Conservation (phyloP, 345 rosid species). For the Turnera subulata region DNA sequence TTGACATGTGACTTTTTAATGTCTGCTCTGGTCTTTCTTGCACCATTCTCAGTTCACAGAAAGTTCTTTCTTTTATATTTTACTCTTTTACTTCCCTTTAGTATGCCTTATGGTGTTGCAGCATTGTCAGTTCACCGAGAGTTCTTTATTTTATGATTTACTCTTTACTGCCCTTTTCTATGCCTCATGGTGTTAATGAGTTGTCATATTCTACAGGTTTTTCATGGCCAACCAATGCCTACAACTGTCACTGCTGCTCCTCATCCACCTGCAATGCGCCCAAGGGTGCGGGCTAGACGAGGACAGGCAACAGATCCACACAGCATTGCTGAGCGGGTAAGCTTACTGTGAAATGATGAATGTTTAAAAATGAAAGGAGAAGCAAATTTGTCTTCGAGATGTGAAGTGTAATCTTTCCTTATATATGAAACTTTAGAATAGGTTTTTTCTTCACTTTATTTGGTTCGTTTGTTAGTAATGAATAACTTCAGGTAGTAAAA, state of each 20-base stretch:
- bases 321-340: conserved; percentile 98
- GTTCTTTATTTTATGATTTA: too few species aligned
- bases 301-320: conserved; percentile 99
- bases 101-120: background rate
- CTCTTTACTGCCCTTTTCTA: background rate
- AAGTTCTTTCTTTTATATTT: background rate
- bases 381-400: too few species aligned
- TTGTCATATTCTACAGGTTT: conserved; percentile 48
- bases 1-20: background rate
- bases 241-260: conserved; percentile 66
- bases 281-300: conserved; percentile 95
- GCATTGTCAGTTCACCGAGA: background rate
- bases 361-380: too few species aligned
- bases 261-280: conserved; percentile 92
- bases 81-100: background rate
- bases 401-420: too few species aligned
- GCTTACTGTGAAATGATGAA: background rate
- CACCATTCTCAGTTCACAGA: background rate
- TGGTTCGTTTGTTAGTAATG: too few species aligned
- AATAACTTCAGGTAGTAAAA: too few species aligned
- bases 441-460: too few species aligned
- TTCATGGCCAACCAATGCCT: conserved; percentile 84
- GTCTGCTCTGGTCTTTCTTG: background rate
- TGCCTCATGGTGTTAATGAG: conserved; percentile 3
- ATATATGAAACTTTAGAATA: too few species aligned